Base-by-base conservation (phyloP, 768 basidiomycete genomes). In the Mycena floridula region DNA sequence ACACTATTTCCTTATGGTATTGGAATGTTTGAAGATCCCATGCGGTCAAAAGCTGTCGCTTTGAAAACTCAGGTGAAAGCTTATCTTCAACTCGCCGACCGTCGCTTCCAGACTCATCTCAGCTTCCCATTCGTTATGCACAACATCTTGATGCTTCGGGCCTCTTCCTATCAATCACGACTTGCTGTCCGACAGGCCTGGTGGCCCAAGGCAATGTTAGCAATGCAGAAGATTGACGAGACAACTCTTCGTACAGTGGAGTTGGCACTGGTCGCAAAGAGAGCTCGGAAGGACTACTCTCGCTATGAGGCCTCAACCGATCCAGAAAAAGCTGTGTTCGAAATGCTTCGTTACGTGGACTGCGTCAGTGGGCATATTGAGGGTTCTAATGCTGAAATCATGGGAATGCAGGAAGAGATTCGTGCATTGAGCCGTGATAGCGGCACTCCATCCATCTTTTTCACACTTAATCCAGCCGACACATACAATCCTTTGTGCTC, bases 381-480 rank as follows among this genome's bases (percentile, higher is more conserved):
- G n/a, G 56, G 52, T 5, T 57, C 56, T 5, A 26, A 40, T 7
- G 43, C 37, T 1, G 47, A 47, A 23, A 35, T 51, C 4, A 18
- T 28, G 3, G 21, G 2, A 4, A 55, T 55, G 54, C 35, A 50
- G 1, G 45, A 53, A 12, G 50, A 57, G 40, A 51, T 57, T 3
- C 32, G 45, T 2, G 49, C 49, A 2, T 41, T 57, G 16, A 49
- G 37, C n/a, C 40, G 46, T 2, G 23, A 18, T 5, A 24, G 22
- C 12, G 56, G 56, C 11, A 47, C 50, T 3, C 36, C 50, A 6
- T 46, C 43, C 12, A 15, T 55, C 1, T 57, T 53, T 42, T 43
- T 52, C 30, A 57, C 54, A 1, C 25, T 57, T 9, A 57, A 57
- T 37, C 52, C 50, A 6, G 54, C 56, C 1, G 54, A 57, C 37